Evolutionary conservation across 2,329 filamentous ascomycete genomes (phyloP).

Genomic region (Aureobasidium sp.): DNA sequence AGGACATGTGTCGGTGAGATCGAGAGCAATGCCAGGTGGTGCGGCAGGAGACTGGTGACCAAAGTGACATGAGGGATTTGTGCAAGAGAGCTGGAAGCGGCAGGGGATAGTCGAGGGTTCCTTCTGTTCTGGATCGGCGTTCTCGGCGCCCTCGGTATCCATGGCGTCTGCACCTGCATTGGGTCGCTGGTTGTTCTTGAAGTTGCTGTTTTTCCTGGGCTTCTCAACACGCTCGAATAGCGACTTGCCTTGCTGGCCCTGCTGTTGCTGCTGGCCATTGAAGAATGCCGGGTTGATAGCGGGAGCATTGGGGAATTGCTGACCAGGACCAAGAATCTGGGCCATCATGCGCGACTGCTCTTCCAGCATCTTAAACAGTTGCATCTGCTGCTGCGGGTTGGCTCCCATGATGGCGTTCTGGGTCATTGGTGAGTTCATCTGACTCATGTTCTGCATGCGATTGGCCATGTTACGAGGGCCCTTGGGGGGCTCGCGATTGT

Average conservation of each 20-base stretch:
- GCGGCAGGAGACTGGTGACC: conserved; percentile 92
- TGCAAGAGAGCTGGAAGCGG: conserved; percentile 83
- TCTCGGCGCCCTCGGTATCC: conserved; percentile 29
- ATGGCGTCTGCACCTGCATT: conserved; percentile 18
- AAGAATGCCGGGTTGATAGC: conserved; percentile 48
- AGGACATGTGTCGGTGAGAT: conserved; percentile 70
- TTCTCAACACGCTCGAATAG: conserved; percentile 63
- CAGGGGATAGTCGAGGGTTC: conserved; percentile 60
- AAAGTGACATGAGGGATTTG: conserved; percentile 82
- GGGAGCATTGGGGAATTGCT: conserved; percentile 35
- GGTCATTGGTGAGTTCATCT: conserved; percentile 34
- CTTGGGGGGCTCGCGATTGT: conserved; percentile 57
- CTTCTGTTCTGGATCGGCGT: conserved; percentile 44
- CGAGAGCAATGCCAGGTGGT: conserved; percentile 65
- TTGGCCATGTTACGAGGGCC: conserved; percentile 52
- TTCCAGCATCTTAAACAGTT: conserved; percentile 52
- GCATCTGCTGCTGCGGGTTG: conserved; percentile 62
- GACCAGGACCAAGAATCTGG: conserved; percentile 47
- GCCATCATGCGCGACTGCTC: conserved; percentile 80
- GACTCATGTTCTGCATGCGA: conserved; percentile 30
- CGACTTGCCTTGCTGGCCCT: conserved; percentile 41
- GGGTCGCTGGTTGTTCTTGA: conserved; percentile 36
- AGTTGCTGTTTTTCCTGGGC: conserved; percentile 48
- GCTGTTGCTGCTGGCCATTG: conserved; percentile 21
- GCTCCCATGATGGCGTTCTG: conserved; percentile 41